Conservation (phyloP, 352 stramenopile species). For the Phytophthora pisi region DNA sequence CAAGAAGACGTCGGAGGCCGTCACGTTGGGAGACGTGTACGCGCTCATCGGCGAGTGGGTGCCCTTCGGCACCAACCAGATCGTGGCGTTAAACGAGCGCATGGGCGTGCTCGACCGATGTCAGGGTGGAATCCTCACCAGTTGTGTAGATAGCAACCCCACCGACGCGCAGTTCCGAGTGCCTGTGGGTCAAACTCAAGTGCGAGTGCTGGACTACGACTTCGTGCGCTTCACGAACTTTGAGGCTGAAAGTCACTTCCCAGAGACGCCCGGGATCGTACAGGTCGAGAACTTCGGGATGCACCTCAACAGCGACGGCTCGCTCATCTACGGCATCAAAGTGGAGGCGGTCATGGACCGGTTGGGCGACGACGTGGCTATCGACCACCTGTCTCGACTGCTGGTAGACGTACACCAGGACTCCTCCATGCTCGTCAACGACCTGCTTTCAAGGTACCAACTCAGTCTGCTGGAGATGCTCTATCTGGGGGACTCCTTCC, state of each 20-base stretch:
- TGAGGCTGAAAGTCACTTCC: conserved; percentile 97
- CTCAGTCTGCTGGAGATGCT: conserved; percentile 95
- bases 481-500: conserved; percentile 94
- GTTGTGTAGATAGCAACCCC: conserved; percentile 88
- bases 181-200: conserved; percentile 92
- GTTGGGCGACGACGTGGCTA: conserved; percentile 95
- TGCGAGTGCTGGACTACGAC: conserved; percentile 97
- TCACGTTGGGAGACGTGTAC: conserved; percentile 95
- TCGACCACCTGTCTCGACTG: conserved; percentile 95
- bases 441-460: conserved; percentile 96
- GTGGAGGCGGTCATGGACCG: conserved; percentile 98
- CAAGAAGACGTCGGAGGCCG: conserved; percentile 92
- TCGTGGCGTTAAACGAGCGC: conserved; percentile 97
- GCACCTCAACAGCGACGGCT: conserved; percentile 80
- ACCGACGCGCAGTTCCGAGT: conserved; percentile 87
- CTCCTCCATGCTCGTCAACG: conserved; percentile 95
- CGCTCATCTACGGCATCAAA: conserved; percentile 85
- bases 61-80: conserved; percentile 97
- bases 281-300: conserved; percentile 97
- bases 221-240: conserved; percentile 99
- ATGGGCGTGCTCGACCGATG: conserved; percentile 96
- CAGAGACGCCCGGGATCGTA: conserved; percentile 93
- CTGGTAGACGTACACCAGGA: conserved; percentile 98
- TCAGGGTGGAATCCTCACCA: conserved; percentile 97
- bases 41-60: conserved; percentile 98